phyloP scores from a whole-genome alignment of 73 alveolate genomes.

The Uronychia setigera region DNA sequence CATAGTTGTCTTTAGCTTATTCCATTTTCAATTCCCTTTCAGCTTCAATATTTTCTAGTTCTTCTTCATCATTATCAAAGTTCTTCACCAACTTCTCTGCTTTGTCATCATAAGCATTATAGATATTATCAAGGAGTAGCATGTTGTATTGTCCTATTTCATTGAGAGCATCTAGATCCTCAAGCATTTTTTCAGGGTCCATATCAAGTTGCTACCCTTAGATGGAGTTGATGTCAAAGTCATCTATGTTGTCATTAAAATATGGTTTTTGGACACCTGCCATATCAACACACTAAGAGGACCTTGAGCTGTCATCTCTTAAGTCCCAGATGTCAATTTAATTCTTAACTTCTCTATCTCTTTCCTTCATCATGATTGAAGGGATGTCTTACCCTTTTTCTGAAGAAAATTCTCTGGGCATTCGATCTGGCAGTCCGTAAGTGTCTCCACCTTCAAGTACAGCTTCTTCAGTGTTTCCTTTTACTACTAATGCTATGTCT shows the following conservation, averaged over 20 bases:
- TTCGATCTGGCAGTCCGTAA: not conserved
- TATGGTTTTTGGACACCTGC: not conserved
- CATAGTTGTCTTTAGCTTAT: conserved; percentile 10
- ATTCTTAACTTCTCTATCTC: not conserved
- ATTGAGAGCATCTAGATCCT: conserved; percentile 6
- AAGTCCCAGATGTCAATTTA: not conserved
- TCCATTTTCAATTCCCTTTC: conserved; percentile 10
- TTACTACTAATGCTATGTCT: not conserved
- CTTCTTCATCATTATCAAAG: not conserved
- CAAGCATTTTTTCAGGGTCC: not conserved
- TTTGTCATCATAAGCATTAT: conserved; percentile 18
- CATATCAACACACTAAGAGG: not conserved
- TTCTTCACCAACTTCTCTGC: conserved; percentile 12
- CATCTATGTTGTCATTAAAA: not conserved
- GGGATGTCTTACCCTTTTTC: not conserved
- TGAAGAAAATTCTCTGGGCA: not conserved
- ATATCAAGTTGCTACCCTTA: not conserved
- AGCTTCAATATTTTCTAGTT: conserved; percentile 1
- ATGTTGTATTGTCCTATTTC: conserved; percentile 5
- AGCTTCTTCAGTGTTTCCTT: not conserved
- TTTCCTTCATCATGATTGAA: not conserved
- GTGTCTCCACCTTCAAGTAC: not conserved
- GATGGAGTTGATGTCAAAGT: not conserved
- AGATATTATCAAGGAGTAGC: conserved; percentile 17
- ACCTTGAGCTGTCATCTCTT: not conserved